phyloP scores from a whole-genome alignment of 116 monocot genomes.

The Phalaenopsis hybrid region DNA sequence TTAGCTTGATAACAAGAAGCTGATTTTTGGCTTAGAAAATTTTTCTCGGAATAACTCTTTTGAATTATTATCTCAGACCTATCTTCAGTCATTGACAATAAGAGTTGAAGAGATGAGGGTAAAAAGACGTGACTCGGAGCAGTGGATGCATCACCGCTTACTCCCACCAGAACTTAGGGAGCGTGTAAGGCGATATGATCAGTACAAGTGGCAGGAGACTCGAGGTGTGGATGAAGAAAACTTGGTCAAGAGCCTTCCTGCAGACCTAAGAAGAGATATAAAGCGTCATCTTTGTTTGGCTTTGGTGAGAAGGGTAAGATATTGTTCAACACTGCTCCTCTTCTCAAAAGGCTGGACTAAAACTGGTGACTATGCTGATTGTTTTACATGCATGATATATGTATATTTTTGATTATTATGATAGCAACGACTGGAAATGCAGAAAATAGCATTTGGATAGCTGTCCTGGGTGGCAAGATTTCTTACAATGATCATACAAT shows the following conservation, averaged over 20 bases:
- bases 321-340: neutral
- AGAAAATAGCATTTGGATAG: too few relatives aligned
- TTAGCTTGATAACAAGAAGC: neutral
- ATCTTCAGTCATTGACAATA: conserved; percentile 57
- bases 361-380: neutral
- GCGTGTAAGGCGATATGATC: conserved; percentile 56
- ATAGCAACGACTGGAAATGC: neutral
- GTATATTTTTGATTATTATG: neutral
- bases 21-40: neutral
- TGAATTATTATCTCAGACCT: conserved; percentile 33
- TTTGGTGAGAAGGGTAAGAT: conserved; percentile 51
- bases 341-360: neutral
- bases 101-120: conserved; percentile 73
- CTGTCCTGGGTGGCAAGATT: too few relatives aligned
- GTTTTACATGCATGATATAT: neutral
- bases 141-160: conserved; percentile 68
- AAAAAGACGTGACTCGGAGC: conserved; percentile 62
- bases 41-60: neutral
- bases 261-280: conserved; percentile 61
- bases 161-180: conserved; percentile 49
- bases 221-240: conserved; percentile 65
- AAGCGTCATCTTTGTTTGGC: conserved; percentile 61
- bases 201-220: conserved; percentile 66
- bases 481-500: too few relatives aligned
- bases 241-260: conserved; percentile 54